Conservation (phyloP, 768 basidiomycete genomes). For the Auricularia heimuer region DNA sequence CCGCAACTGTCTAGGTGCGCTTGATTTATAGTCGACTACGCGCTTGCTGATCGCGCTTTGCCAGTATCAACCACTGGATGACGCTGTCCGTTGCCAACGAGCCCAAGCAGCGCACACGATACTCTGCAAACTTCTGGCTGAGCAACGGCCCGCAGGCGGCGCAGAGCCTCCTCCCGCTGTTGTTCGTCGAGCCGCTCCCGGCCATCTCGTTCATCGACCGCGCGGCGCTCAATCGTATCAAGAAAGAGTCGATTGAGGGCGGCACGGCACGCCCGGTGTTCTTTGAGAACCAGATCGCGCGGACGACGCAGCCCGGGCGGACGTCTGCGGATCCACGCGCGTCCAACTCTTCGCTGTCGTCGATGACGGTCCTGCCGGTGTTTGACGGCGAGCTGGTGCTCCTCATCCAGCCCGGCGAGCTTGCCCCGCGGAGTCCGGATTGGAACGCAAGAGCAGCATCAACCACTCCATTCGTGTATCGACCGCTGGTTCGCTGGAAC, state of each 20-base stretch:
- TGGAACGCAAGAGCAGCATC: slow-evolving; percentile 33
- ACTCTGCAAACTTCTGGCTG: slow-evolving; percentile 71
- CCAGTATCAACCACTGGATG: slow-evolving; percentile 50
- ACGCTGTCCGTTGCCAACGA: slow-evolving; percentile 68
- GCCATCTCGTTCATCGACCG: slow-evolving; percentile 60
- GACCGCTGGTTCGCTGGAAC: slow-evolving; percentile 50
- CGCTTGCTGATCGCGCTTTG: neutral
- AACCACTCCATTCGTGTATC: slow-evolving; percentile 73
- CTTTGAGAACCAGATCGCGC: slow-evolving; percentile 1
- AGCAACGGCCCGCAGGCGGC: slow-evolving; percentile 23
- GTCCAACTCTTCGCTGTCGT: neutral
- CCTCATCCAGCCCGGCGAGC: slow-evolving; percentile 43
- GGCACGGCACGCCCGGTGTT: slow-evolving; percentile 19
- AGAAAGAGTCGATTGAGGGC: slow-evolving; percentile 46
- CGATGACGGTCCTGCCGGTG: slow-evolving; percentile 52
- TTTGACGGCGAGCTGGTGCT: slow-evolving; percentile 68
- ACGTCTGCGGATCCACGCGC: neutral
- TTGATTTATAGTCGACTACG: neutral
- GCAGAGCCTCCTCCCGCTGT: slow-evolving; percentile 49
- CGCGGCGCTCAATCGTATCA: slow-evolving; percentile 49
- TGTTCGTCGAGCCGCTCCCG: slow-evolving; percentile 70
- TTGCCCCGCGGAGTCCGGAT: slow-evolving; percentile 20
- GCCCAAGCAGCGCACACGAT: slow-evolving; percentile 60
- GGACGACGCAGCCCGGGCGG: slow-evolving; percentile 4
- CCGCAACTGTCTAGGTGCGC: neutral